phyloP scores from a whole-genome alignment of 371 early-diverging fungal genomes.

The Rhizopus delemar region DNA sequence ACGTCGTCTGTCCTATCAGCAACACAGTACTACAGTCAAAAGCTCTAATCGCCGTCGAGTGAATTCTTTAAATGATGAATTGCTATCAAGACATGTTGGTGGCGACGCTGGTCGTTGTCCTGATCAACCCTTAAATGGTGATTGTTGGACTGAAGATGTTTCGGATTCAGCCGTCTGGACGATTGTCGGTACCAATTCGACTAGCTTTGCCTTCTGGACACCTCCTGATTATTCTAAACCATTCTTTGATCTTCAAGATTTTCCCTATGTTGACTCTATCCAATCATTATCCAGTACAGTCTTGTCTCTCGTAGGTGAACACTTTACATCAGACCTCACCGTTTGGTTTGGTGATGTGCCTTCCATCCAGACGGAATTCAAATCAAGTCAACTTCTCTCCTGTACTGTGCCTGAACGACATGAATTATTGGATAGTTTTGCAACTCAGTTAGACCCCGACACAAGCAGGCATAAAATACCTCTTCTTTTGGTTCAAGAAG shows the following conservation, averaged over 20 bases:
- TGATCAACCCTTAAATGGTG: constrained; percentile 29
- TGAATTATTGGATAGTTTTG: constrained; percentile 25
- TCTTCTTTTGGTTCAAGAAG: constrained; percentile 26
- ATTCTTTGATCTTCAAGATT: constrained; percentile 24
- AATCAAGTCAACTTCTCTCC: constrained; percentile 50
- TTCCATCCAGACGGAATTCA: constrained; percentile 48
- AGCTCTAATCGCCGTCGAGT: constrained; percentile 38
- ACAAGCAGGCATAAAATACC: constrained; percentile 17
- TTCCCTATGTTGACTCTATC: constrained; percentile 28
- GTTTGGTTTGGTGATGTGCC: constrained; percentile 70
- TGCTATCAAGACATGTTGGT: constrained; percentile 14
- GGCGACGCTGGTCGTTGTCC: constrained; percentile 24
- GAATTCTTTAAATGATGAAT: constrained; percentile 43
- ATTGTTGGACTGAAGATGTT: constrained; percentile 83
- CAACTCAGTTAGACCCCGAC: constrained; percentile 23
- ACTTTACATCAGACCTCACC: constrained; percentile 64
- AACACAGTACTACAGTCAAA: constrained; percentile 4
- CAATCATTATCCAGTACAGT: constrained; percentile 1
- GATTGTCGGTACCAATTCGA: constrained; percentile 81
- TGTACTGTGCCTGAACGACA: constrained; percentile 48
- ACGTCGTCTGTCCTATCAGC: constrained; percentile 51
- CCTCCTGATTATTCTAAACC: constrained; percentile 26
- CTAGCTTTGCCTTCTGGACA: constrained; percentile 71
- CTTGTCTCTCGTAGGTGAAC: constrained; percentile 59
- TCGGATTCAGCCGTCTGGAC: constrained; percentile 89